Base-by-base conservation (phyloP, 2,329 filamentous ascomycete species). In the Incumbomyces lentus region DNA sequence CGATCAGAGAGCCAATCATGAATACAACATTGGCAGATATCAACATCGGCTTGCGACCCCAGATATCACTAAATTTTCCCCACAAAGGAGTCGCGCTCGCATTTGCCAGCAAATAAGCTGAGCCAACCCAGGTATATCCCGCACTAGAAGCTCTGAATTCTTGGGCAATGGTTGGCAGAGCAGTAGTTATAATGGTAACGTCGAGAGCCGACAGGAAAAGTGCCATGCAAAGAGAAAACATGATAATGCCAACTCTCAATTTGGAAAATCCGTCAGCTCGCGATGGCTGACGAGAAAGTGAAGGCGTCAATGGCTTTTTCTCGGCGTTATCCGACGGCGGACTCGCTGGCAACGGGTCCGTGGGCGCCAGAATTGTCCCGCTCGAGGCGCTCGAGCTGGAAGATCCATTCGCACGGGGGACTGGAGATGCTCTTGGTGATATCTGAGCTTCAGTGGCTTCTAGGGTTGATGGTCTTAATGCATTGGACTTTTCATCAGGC, bases 31-130 rank as follows among this genome's bases (percentile, higher is more conserved):
- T 80, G 14, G 78, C 78, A 2, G 73, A 55, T 12, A 84, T 64
- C 26, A 84, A 64, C 40, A 81, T 71, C 11, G 73, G 73, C 55
- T 83, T 84, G 34, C 81, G 69, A 2, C 81, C 80, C 64, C 76
- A 83, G 48, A 84, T 82, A 53, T 84, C 81, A 37, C 75, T 78
- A 17, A 81, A 63, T 56, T 81, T 81, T 17, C 77, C 76, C 75
- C 77, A 81, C 29, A 75, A 67, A 1, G 75, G 75, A 2, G 74
- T 73, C 16, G 72, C 65, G 12, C 68, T 61, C 17, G 70, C 64
- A 53, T 70, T 68, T 44, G 64, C 67, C 43, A 72, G 58, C 13
- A 72, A 59, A 53, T 68, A 71, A 8, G 68, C 65, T 13, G 66
- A 68, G 14, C 68, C 68, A 51, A 72, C 69, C 68, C 68, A 73